A percentile compares a stretch with the other conserved stretches of the same genome.
Evolutionary conservation across 1,139 yeast genomes (phyloP).

Genomic region (Petasospora rhodanensis): DNA sequence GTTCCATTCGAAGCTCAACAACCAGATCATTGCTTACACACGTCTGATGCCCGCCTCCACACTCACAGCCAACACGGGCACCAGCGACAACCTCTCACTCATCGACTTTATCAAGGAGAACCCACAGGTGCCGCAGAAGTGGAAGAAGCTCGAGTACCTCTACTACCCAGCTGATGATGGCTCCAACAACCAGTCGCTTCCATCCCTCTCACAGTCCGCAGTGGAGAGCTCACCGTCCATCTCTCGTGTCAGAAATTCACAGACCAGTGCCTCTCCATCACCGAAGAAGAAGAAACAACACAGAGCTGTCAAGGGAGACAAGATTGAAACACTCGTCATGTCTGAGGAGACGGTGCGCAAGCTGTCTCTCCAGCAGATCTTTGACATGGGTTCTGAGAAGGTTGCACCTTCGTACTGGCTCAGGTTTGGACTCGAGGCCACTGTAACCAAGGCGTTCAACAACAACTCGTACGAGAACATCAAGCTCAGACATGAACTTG

Average conservation of each 20-base stretch:
- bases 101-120: conserved; percentile 47
- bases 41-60: conserved; percentile 49
- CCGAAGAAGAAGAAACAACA: conserved; percentile 18
- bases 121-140: conserved; percentile 47
- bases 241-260: conserved; percentile 12
- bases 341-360: conserved; percentile 26
- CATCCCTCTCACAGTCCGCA: conserved; percentile 1
- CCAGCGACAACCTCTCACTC: conserved; percentile 47
- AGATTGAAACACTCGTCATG: conserved; percentile 33
- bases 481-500: conserved; percentile 51
- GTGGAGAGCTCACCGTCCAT: conserved; percentile 15
- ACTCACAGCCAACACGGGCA: conserved; percentile 27
- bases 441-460: conserved; percentile 70
- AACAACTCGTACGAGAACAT: conserved; percentile 51
- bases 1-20: conserved; percentile 43
- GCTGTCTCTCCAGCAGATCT: conserved; percentile 57
- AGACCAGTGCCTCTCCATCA: conserved; percentile 18
- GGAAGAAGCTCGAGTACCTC: conserved; percentile 54
- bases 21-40: conserved; percentile 36
- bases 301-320: conserved; percentile 9
- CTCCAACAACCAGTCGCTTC: too few species aligned
- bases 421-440: conserved; percentile 57
- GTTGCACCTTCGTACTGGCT: conserved; percentile 64
- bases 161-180: conserved; percentile 41
- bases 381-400: conserved; percentile 51